These are phyloP conservation scores for Penicillium verhagenii DNA, from an alignment of 495 filamentous ascomycete species.

Conservation along the genomic window DNA sequence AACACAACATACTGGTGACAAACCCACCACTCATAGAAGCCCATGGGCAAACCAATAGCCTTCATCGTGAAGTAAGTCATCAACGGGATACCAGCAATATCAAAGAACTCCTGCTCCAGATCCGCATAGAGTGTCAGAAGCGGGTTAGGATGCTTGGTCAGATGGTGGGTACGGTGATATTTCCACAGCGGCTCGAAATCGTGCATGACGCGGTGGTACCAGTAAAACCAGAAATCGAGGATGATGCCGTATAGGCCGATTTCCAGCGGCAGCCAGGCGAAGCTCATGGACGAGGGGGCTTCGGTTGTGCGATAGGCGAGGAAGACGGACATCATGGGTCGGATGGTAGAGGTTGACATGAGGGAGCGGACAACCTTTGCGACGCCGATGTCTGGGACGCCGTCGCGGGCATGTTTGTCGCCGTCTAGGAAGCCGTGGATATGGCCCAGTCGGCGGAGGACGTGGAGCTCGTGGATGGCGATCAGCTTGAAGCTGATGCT, in stretches of 20 bases:
- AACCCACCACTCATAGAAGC: constrained; percentile 44
- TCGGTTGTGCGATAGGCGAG: constrained; percentile 27
- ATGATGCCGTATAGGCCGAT: constrained; percentile 35
- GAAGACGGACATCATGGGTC: constrained; percentile 34
- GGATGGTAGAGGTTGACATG: constrained; percentile 29
- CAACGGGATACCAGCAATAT: constrained; percentile 36
- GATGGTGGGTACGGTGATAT: constrained; percentile 42
- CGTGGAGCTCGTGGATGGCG: constrained; percentile 32
- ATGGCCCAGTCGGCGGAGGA: constrained; percentile 31
- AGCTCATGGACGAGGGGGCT: constrained; percentile 25
- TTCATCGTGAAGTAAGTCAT: constrained; percentile 35
- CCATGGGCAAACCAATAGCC: constrained; percentile 36
- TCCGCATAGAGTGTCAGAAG: constrained; percentile 37
- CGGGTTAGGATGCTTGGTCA: constrained; percentile 42
- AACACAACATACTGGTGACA: constrained; percentile 39
- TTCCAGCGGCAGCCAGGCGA: constrained; percentile 30
- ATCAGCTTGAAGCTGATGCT: constrained; percentile 30
- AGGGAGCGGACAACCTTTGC: constrained; percentile 30
- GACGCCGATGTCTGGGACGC: constrained; percentile 36
- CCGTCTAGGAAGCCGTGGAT: constrained; percentile 37
- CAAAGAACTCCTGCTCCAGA: constrained; percentile 39
- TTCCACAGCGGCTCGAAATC: constrained; percentile 35
- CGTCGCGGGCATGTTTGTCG: constrained; percentile 38
- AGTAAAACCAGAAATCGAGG: constrained; percentile 46
- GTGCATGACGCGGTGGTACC: constrained; percentile 40